These are phyloP conservation scores for Boletus rubropictus DNA, from an alignment of 768 basidiomycete genomes.

Conservation along the genomic window DNA sequence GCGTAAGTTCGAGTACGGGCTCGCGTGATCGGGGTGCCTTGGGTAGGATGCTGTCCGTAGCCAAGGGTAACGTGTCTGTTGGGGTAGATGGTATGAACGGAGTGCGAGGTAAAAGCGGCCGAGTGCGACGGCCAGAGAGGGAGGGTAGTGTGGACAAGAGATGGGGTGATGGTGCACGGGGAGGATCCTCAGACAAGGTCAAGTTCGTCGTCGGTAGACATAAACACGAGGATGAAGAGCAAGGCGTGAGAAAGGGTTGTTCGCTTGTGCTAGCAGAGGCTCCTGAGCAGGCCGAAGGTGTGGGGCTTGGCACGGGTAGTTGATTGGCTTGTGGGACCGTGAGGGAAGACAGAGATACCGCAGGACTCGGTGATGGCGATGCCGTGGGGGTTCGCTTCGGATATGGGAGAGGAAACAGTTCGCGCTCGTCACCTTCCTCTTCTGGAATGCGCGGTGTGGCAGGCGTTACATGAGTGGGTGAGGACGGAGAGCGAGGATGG, in stretches of 20 bases:
- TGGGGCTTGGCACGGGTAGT: slow-evolving; percentile 4
- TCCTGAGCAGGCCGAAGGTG: slow-evolving; percentile 16
- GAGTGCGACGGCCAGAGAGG: slow-evolving; percentile 17
- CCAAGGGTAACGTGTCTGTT: background rate
- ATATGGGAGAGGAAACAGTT: slow-evolving; percentile 55
- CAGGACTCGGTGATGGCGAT: slow-evolving; percentile 35
- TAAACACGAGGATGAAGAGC: slow-evolving; percentile 24
- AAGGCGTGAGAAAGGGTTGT: slow-evolving; percentile 14
- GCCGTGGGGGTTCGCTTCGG: slow-evolving; percentile 48
- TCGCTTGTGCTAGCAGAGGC: slow-evolving; percentile 6
- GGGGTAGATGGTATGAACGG: slow-evolving; percentile 7
- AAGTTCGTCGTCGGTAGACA: slow-evolving; percentile 16
- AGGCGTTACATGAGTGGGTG: slow-evolving; percentile 9
- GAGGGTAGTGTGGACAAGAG: slow-evolving; percentile 20
- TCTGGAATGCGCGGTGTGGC: slow-evolving; percentile 28
- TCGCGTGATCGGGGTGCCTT: background rate
- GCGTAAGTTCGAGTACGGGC: background rate
- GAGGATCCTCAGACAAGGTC: slow-evolving; percentile 1
- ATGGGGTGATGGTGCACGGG: slow-evolving; percentile 20
- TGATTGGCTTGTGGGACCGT: slow-evolving; percentile 2
- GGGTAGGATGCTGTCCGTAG: background rate
- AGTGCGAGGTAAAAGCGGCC: slow-evolving; percentile 7
- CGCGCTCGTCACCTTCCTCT: slow-evolving; percentile 42
- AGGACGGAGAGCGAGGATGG: slow-evolving; percentile 2
- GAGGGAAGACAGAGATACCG: slow-evolving; percentile 27